Evolutionary conservation across 108 stramenopile species (phyloP), one percentile per base, ranked within the genome.

Genomic region (Skeletonema marinoi): DNA sequence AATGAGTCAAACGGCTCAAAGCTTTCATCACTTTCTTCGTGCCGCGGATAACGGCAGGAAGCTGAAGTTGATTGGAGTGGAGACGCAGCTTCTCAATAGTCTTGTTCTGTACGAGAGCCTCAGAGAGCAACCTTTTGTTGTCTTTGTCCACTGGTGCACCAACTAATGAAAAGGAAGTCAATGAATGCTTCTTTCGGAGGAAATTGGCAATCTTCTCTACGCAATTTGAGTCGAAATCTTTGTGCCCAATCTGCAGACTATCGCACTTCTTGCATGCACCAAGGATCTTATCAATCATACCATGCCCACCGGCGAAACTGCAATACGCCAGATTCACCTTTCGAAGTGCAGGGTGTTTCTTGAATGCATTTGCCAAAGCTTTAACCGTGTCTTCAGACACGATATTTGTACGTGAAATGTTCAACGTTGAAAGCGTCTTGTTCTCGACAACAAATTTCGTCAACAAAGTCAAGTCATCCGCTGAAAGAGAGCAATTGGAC

Each of bases 231-330:
- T 64, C 63, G 14, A 64, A 38, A 3, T 64, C 33, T 12, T 64
- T 6, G 12, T 30, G 32, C 6, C 63, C 63, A 21, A 64, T 64
- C 19, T 64, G 19, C 5, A 64, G 63, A 9, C 2, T 10, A 4
- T 64, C 63, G 12, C 63, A 64, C 13, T 36, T 64, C 33, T 38
- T 64, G 35, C 19, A 64, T 35, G 63, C 63, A 19, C 35, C 4
- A 7, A 64, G 63, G 10, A 64, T 17, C 63, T 36, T 64, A 7
- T 64, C 63, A 19, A 64, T 0, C 2, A 12, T 1, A 21, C 2
- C 32, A 10, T 64, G 30, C 12, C 63, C 63, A 17, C 63, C 63
- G 14, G 19, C 35, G 32, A 64, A 35, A 2, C 9, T 64, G 5
- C 63, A 64, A 13, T 64, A 39, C 17, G 63, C 8, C 33, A 64